Conservation (phyloP, 441 rosid species). For the Populus hybrid region DNA sequence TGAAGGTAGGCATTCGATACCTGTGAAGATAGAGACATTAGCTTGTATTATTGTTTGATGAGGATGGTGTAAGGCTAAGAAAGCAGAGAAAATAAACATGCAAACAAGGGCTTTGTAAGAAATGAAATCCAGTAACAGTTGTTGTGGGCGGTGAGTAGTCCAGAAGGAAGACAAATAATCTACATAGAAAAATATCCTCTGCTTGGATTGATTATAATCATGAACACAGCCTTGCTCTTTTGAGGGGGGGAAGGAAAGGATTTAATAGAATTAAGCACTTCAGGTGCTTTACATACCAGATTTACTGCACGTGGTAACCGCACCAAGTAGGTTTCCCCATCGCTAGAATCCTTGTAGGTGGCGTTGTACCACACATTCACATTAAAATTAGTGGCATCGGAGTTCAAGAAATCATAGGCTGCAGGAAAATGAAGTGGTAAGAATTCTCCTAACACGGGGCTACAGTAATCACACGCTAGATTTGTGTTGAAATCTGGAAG, state of each 20-base stretch:
- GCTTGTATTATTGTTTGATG: not conserved
- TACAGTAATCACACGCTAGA: conserved; percentile 4
- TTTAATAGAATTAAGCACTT: not conserved
- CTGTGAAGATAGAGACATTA: conserved; percentile 38
- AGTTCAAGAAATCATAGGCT: conserved; percentile 84
- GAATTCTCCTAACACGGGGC: not conserved
- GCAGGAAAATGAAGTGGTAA: conserved; percentile 22
- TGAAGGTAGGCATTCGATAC: conserved; percentile 79
- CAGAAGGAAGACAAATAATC: not conserved
- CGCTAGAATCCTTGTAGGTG: conserved; percentile 37
- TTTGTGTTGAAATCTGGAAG: conserved; percentile 11
- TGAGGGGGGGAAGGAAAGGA: too few relatives aligned
- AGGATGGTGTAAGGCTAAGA: too few relatives aligned
- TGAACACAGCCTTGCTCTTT: too few relatives aligned
- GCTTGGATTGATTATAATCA: too few relatives aligned
- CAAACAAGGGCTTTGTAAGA: not conserved
- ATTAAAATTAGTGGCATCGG: conserved; percentile 51
- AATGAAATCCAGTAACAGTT: not conserved
- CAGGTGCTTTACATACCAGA: conserved; percentile 49
- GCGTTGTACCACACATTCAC: conserved; percentile 86
- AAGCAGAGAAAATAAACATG: not conserved
- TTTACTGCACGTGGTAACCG: conserved; percentile 78
- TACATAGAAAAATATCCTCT: too few relatives aligned
- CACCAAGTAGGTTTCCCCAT: conserved; percentile 27
- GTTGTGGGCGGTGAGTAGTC: not conserved